Conservation (phyloP, 2,329 filamentous ascomycete species). For the Piedraia hortae region DNA sequence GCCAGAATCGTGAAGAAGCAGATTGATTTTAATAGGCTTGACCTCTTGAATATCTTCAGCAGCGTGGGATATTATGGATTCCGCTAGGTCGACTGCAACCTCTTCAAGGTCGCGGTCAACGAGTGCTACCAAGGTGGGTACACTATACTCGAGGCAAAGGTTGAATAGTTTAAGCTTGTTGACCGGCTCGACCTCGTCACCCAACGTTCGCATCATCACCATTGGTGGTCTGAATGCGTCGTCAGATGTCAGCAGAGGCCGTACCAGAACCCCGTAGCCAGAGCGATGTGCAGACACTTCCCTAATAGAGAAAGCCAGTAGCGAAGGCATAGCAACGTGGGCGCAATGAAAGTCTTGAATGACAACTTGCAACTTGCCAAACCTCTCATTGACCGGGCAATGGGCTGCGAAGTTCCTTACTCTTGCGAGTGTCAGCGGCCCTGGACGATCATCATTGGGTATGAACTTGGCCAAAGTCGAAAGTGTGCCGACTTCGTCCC, state of each 20-base stretch:
- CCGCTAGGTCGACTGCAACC: slow-evolving; percentile 45
- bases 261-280: slow-evolving; percentile 37
- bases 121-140: slow-evolving; percentile 56
- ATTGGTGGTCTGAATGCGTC: slow-evolving; percentile 27
- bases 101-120: slow-evolving; percentile 28
- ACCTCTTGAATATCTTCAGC: slow-evolving; percentile 6
- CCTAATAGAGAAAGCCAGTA: slow-evolving; percentile 52
- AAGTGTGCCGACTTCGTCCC: slow-evolving; percentile 53
- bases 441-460: slow-evolving; percentile 81
- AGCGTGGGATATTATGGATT: slow-evolving; percentile 31
- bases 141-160: slow-evolving; percentile 62
- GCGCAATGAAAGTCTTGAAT: slow-evolving; percentile 39
- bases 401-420: slow-evolving; percentile 34
- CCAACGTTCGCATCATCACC: slow-evolving; percentile 69
- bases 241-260: slow-evolving; percentile 24
- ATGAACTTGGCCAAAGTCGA: slow-evolving; percentile 81
- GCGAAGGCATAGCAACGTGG: slow-evolving; percentile 59
- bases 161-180: slow-evolving; percentile 73
- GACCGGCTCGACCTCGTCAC: slow-evolving; percentile 78
- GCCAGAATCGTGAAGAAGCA: slow-evolving; percentile 58
- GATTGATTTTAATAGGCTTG: slow-evolving; percentile 31
- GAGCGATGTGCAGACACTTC: slow-evolving; percentile 31
- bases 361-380: slow-evolving; percentile 35
- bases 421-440: slow-evolving; percentile 46
- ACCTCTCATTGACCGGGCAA: slow-evolving; percentile 35